A percentile compares a stretch with the other conserved stretches of the same genome.
Conservation (phyloP, 176 grass and related monocot species). For the Oryza glumipatula region DNA sequence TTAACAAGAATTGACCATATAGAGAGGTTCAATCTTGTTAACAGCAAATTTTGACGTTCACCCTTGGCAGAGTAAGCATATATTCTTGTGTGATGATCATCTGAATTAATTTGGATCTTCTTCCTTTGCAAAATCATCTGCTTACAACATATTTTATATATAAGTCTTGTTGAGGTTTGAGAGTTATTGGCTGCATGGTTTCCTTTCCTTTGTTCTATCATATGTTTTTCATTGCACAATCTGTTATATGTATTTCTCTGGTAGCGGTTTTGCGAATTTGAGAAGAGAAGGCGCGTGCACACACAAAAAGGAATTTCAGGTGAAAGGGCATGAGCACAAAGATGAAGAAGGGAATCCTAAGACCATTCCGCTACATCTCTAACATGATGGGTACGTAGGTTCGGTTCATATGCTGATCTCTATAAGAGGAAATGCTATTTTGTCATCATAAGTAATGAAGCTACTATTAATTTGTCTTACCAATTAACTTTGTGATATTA, state of each 20-base stretch:
- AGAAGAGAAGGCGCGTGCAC: background rate
- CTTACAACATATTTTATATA: background rate
- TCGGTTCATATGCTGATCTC: background rate
- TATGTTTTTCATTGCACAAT: background rate
- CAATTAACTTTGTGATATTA: background rate
- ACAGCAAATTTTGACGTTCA: constrained; percentile 23
- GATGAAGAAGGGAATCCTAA: constrained; percentile 84
- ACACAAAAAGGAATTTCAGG: background rate
- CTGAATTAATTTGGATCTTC: background rate
- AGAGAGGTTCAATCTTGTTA: constrained; percentile 30
- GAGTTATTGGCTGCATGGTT: background rate
- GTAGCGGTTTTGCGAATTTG: constrained; percentile 28
- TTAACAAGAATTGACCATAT: constrained; percentile 30
- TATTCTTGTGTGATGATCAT: background rate
- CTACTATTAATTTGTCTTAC: background rate
- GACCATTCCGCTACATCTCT: constrained; percentile 75
- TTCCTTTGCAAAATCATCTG: background rate
- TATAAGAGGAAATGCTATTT: background rate
- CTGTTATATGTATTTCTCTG: background rate
- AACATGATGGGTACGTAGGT: constrained; percentile 73
- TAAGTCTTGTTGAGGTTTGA: background rate
- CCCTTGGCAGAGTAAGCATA: constrained; percentile 41
- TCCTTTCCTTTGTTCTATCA: background rate
- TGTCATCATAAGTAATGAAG: background rate
- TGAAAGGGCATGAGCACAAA: constrained; percentile 41